phyloP scores from a whole-genome alignment of 164 flowering plant genomes.

The Berberis vulgaris region DNA sequence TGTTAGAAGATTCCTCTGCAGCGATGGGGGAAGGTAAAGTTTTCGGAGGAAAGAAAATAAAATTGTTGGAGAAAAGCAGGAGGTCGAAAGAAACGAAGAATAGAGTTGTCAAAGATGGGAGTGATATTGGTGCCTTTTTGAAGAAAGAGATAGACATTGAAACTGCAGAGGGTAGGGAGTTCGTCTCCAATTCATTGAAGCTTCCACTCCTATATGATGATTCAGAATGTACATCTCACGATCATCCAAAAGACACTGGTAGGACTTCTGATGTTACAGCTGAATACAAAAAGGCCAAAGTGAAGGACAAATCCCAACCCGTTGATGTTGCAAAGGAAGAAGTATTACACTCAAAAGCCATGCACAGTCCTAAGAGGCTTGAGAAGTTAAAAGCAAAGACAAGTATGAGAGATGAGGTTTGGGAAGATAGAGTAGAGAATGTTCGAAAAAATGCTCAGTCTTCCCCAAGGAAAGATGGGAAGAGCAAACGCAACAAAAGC shows the following conservation, averaged over 20 bases:
- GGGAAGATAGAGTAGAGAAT: constrained; percentile 10
- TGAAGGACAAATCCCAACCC: constrained; percentile 12
- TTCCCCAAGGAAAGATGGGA: constrained; percentile 14
- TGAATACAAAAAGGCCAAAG: constrained; percentile 13
- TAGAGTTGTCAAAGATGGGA: constrained; percentile 12
- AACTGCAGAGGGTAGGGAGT: constrained; percentile 17
- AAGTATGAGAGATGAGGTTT: constrained; percentile 15
- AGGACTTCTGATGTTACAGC: constrained; percentile 12
- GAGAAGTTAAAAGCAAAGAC: constrained; percentile 22
- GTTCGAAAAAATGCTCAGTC: constrained; percentile 11
- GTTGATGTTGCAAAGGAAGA: constrained; percentile 17
- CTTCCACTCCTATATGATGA: constrained; percentile 8
- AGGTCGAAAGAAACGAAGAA: constrained; percentile 15
- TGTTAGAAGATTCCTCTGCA: constrained; percentile 10
- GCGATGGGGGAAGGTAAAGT: constrained; percentile 13
- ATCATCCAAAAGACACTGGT: constrained; percentile 11
- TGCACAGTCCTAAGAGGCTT: constrained; percentile 9
- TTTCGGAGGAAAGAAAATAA: constrained; percentile 25
- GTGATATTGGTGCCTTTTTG: constrained; percentile 4
- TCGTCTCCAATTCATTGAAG: constrained; percentile 12
- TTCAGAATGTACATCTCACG: constrained; percentile 9
- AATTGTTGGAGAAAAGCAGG: constrained; percentile 11
- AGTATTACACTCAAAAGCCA: constrained; percentile 14
- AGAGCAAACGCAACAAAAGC: constrained; percentile 13
- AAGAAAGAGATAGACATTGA: constrained; percentile 30